Percentiles rank a stretch among this genome's conserved stretches.
phyloP scores from a whole-genome alignment of 176 grass and related monocot genomes.

The Aechmea fasciata region DNA sequence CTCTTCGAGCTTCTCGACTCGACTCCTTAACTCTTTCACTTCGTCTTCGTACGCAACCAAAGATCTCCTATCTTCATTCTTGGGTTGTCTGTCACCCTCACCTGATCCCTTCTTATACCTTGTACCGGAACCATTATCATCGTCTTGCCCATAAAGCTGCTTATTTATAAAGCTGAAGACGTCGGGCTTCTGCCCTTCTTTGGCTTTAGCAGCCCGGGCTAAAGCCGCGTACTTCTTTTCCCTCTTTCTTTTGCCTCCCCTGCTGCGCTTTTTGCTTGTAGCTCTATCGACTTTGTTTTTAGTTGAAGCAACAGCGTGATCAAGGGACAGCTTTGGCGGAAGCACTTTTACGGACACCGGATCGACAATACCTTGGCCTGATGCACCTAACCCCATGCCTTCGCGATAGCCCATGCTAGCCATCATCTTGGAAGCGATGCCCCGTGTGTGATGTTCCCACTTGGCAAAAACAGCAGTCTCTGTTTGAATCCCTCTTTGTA shows the following conservation, averaged over 20 bases:
- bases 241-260: constrained; percentile 71
- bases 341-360: constrained; percentile 84
- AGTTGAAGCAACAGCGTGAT: constrained; percentile 43
- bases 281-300: constrained; percentile 20
- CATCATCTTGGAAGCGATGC: constrained; percentile 96
- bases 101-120: constrained; percentile 38
- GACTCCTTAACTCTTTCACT: constrained; percentile 54
- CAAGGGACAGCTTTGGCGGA: constrained; percentile 75
- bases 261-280: constrained; percentile 44
- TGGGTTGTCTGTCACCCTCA: constrained; percentile 23
- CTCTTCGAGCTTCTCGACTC: constrained; percentile 60
- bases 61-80: constrained; percentile 63
- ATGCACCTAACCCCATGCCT: constrained; percentile 80
- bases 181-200: constrained; percentile 41
- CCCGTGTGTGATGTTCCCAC: constrained; percentile 87
- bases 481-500: constrained; percentile 63
- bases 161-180: constrained; percentile 91
- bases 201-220: constrained; percentile 50
- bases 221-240: constrained; percentile 62
- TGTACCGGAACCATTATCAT: constrained; percentile 17
- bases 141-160: constrained; percentile 46
- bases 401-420: constrained; percentile 89
- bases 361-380: constrained; percentile 81
- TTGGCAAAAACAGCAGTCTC: constrained; percentile 81
- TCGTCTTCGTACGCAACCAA: constrained; percentile 61